Evolutionary conservation across 352 stramenopile genomes (phyloP).

Genomic region (Pythium biforme): DNA sequence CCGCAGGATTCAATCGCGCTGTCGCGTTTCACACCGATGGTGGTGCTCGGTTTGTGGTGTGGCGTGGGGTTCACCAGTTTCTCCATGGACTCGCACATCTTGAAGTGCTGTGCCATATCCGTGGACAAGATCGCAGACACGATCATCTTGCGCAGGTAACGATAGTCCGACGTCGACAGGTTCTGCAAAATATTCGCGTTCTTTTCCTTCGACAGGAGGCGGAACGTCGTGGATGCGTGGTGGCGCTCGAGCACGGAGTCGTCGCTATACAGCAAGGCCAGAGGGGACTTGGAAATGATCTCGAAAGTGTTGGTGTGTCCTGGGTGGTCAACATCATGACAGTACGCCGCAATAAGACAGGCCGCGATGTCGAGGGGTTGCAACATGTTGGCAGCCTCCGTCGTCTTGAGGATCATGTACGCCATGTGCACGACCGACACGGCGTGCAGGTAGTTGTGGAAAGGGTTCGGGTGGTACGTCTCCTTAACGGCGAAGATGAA

Average conservation of each 20-base stretch:
- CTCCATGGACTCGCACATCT: constrained; percentile 77
- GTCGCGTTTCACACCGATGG: constrained; percentile 43
- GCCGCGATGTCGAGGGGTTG: constrained; percentile 82
- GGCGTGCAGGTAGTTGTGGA: constrained; percentile 91
- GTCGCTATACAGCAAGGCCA: constrained; percentile 88
- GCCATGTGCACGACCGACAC: constrained; percentile 85
- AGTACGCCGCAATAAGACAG: constrained; percentile 83
- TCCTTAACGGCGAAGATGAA: constrained; percentile 83
- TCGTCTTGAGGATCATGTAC: constrained; percentile 84
- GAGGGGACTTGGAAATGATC: constrained; percentile 65
- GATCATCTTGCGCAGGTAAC: constrained; percentile 87
- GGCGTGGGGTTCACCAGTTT: constrained; percentile 59
- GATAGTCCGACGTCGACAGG: constrained; percentile 63
- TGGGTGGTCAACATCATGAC: constrained; percentile 91
- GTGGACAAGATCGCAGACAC: constrained; percentile 87
- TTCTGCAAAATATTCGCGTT: constrained; percentile 85
- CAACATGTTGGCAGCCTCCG: constrained; percentile 59
- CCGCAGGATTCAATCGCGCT: constrained; percentile 18
- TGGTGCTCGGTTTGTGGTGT: constrained; percentile 47
- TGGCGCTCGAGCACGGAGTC: constrained; percentile 89
- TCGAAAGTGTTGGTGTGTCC: constrained; percentile 91
- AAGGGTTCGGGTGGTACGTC: constrained; percentile 87
- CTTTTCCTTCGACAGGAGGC: constrained; percentile 80
- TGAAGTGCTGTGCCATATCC: constrained; percentile 90
- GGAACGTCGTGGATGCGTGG: constrained; percentile 87